Percentiles rank a stretch among this genome's conserved stretches.
These are phyloP conservation scores for Lachancea dasiensis DNA, from an alignment of 805 yeast species.

Conservation along the genomic window DNA sequence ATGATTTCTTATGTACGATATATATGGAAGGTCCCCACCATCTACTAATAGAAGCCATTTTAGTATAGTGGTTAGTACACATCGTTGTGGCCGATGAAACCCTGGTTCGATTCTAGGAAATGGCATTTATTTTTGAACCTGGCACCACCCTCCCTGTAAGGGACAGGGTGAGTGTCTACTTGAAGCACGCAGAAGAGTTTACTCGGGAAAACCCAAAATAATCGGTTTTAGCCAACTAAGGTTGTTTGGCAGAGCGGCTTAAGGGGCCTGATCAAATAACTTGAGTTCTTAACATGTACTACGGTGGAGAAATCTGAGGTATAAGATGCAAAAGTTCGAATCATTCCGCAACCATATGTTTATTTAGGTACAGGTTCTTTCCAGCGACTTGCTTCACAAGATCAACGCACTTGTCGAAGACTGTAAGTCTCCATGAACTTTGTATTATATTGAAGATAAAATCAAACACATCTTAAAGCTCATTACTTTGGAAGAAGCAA, in stretches of 20 bases:
- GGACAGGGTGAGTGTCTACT: too few species aligned
- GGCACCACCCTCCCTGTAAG: too few species aligned
- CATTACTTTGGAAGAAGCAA: conserved; percentile 29
- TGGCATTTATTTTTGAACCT: conserved; percentile 40
- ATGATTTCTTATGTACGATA: too few species aligned
- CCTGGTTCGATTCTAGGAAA: conserved; percentile 71
- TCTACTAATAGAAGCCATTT: conserved; percentile 30
- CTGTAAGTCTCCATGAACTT: too few species aligned
- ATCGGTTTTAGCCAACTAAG: conserved; percentile 1
- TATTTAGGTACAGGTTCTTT: too few species aligned
- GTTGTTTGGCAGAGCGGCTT: conserved; percentile 30
- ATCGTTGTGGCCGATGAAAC: conserved; percentile 70
- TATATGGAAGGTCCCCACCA: too few species aligned
- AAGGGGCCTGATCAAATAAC: conserved; percentile 28
- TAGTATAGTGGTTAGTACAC: conserved; percentile 67
- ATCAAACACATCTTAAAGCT: not conserved
- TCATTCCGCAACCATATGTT: conserved; percentile 27
- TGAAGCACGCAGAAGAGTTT: too few species aligned
- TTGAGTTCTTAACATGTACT: conserved; percentile 12
- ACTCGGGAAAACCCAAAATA: not conserved
- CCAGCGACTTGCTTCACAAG: too few species aligned
- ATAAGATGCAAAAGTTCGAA: conserved; percentile 29
- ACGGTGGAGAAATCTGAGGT: conserved; percentile 24
- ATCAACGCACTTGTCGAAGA: too few species aligned
- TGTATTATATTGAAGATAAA: not conserved